Percentiles rank a stretch among this genome's conserved stretches.
These are phyloP conservation scores for Ophiostoma pallidulum DNA, from an alignment of 2,329 filamentous ascomycete species.

Conservation along the genomic window DNA sequence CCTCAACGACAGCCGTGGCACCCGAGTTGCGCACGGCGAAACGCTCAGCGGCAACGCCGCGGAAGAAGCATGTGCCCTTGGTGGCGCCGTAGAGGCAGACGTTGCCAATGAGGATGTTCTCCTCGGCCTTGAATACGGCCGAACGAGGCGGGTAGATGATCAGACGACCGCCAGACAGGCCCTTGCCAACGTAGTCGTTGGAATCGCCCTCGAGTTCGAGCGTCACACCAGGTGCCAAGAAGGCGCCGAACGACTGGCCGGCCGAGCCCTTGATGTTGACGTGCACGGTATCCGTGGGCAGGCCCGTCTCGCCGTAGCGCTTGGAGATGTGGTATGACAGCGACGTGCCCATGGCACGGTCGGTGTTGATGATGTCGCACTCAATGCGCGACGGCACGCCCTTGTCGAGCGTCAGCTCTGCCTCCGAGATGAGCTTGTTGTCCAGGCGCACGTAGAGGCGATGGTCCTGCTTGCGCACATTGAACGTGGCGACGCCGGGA, in stretches of 20 bases:
- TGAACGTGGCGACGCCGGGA: slow-evolving; percentile 91
- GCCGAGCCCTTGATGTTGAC: slow-evolving; percentile 95
- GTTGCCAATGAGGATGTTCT: slow-evolving; percentile 90
- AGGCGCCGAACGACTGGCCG: slow-evolving; percentile 93
- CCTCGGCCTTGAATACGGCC: slow-evolving; percentile 89
- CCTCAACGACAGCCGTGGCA: slow-evolving; percentile 91
- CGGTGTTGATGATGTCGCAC: slow-evolving; percentile 93
- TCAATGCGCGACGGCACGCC: slow-evolving; percentile 87
- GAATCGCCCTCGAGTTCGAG: slow-evolving; percentile 90
- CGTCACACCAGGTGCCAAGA: slow-evolving; percentile 85
- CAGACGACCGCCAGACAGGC: slow-evolving; percentile 81
- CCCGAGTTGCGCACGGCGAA: slow-evolving; percentile 96
- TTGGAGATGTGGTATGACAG: slow-evolving; percentile 94
- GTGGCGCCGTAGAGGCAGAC: slow-evolving; percentile 94
- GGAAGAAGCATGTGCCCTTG: slow-evolving; percentile 87
- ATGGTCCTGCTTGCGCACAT: slow-evolving; percentile 96
- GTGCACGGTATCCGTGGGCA: slow-evolving; percentile 89
- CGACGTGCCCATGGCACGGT: slow-evolving; percentile 85
- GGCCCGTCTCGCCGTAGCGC: slow-evolving; percentile 77
- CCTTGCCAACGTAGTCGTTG: slow-evolving; percentile 97
- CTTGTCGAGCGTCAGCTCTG: slow-evolving; percentile 89
- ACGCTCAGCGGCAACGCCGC: slow-evolving; percentile 88
- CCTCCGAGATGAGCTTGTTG: slow-evolving; percentile 95
- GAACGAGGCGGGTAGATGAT: slow-evolving; percentile 88
- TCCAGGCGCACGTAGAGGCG: slow-evolving; percentile 85